A percentile compares a stretch with the other conserved stretches of the same genome.
Conservation (phyloP, 2,329 filamentous ascomycete species). For the Chaetomium sp. region DNA sequence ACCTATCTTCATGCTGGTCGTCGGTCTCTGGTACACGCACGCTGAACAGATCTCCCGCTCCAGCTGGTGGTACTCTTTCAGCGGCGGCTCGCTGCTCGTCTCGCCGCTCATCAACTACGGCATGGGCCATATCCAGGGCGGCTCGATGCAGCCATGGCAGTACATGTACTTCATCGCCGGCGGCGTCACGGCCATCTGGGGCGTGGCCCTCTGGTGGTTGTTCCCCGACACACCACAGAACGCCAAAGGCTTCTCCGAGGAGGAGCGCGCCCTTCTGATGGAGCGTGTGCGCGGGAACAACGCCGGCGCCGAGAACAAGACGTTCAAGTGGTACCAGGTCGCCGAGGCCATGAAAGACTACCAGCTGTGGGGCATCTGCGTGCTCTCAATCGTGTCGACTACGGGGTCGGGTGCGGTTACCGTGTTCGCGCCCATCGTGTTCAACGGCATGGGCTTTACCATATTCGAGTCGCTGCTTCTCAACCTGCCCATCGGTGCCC, state of each 20-base stretch:
- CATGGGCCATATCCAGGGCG: constrained; percentile 46
- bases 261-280: constrained; percentile 29
- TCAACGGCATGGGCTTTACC: constrained; percentile 54
- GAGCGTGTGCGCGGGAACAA: constrained; percentile 34
- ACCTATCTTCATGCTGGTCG: constrained; percentile 53
- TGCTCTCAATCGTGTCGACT: constrained; percentile 57
- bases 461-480: constrained; percentile 38
- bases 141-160: constrained; percentile 43
- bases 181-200: constrained; percentile 46
- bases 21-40: constrained; percentile 53
- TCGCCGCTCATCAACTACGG: constrained; percentile 53
- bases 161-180: constrained; percentile 49
- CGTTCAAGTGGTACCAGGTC: constrained; percentile 32
- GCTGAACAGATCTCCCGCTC: constrained; percentile 45
- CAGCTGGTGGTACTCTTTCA: constrained; percentile 48
- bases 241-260: constrained; percentile 37
- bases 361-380: constrained; percentile 37
- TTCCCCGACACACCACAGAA: constrained; percentile 38
- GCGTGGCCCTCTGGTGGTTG: constrained; percentile 28
- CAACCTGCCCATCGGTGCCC: constrained; percentile 40
- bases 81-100: constrained; percentile 49
- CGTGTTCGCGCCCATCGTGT: constrained; percentile 60
- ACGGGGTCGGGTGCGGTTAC: constrained; percentile 71
- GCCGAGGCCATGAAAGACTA: constrained; percentile 27
- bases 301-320: constrained; percentile 32